Evolutionary conservation across 192 early-diverging fungal species (phyloP).

Genomic region (Phycomyces nitens): DNA sequence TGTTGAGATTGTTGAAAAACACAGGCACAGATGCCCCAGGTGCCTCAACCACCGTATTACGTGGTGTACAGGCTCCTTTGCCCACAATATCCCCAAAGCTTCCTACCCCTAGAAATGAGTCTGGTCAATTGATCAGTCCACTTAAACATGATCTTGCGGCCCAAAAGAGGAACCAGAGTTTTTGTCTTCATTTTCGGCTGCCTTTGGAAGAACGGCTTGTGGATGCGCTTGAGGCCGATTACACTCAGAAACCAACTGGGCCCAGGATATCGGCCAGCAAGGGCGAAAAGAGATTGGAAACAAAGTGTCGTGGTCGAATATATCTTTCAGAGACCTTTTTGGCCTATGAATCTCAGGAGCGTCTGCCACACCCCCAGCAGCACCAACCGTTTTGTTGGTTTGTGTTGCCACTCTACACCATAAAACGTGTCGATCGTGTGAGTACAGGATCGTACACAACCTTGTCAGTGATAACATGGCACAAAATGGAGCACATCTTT

Average conservation of each 20-base stretch:
- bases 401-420: constrained; percentile 82
- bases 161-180: constrained; percentile 76
- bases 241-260: constrained; percentile 3
- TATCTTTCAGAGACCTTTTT: constrained; percentile 88
- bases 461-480: constrained; percentile 86
- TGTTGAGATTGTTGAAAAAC: constrained; percentile 84
- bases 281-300: background rate
- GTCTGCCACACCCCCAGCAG: constrained; percentile 44
- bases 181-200: constrained; percentile 74
- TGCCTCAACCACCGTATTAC: constrained; percentile 17
- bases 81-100: background rate
- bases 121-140: constrained; percentile 39
- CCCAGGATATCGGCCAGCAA: background rate
- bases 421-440: constrained; percentile 87
- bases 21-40: constrained; percentile 64
- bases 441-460: constrained; percentile 63
- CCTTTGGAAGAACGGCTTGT: constrained; percentile 73
- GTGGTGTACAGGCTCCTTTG: background rate
- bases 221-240: constrained; percentile 48
- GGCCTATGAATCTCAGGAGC: constrained; percentile 70
- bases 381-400: constrained; percentile 60
- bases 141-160: constrained; percentile 61
- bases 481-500: constrained; percentile 86
- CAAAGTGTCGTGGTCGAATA: constrained; percentile 53
- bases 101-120: background rate